Conservation (phyloP, 1,284 basidiomycete species). For the Leucoagaricus sp. region DNA sequence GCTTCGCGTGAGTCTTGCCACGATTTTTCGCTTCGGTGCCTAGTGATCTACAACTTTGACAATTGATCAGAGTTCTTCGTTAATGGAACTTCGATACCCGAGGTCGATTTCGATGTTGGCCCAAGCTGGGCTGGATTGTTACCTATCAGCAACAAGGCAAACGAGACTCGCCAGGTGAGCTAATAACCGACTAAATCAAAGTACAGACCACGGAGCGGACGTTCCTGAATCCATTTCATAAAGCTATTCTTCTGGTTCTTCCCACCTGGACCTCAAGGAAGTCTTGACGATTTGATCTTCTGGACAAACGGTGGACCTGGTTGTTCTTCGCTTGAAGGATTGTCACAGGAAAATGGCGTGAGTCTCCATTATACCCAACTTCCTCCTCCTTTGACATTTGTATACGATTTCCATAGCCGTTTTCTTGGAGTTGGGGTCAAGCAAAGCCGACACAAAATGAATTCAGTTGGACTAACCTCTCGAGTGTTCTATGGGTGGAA, state of each 20-base stretch:
- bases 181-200: too few relatives aligned
- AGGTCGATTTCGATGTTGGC: conserved; percentile 72
- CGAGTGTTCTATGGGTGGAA: conserved; percentile 80
- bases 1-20: conserved; percentile 51
- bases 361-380: conserved; percentile 24
- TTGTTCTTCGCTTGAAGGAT: conserved; percentile 78
- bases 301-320: conserved; percentile 61
- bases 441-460: conserved; percentile 68
- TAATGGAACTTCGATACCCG: conserved; percentile 65
- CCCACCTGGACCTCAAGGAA: conserved; percentile 73
- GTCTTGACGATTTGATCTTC: conserved; percentile 71
- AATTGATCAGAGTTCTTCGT: conserved; percentile 62
- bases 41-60: background rate
- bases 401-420: conserved; percentile 45
- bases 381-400: background rate
- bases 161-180: conserved; percentile 69
- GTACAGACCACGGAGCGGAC: too few relatives aligned
- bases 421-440: conserved; percentile 68
- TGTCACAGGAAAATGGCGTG: conserved; percentile 83
- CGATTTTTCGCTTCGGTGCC: background rate
- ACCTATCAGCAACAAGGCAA: conserved; percentile 59
- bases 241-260: conserved; percentile 90
- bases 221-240: background rate
- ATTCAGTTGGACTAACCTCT: conserved; percentile 81
- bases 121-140: conserved; percentile 76